These are phyloP conservation scores for Penicillium dipodomyicola DNA, from an alignment of 495 filamentous ascomycete genomes.

Conservation along the genomic window DNA sequence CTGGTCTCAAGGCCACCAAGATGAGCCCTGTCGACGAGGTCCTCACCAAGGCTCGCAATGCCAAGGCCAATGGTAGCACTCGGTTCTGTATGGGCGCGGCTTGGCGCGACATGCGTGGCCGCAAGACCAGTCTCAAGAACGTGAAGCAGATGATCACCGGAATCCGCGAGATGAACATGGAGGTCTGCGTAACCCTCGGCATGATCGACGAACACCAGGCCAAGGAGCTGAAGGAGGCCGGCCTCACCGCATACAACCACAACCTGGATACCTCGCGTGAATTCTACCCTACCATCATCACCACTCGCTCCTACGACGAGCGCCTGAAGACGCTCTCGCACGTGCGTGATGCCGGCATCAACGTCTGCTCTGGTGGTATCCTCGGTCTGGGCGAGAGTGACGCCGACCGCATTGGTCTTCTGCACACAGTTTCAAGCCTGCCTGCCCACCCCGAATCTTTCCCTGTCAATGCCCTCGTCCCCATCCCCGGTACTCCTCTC, in stretches of 20 bases:
- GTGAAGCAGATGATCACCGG: slow-evolving; percentile 79
- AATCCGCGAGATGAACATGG: slow-evolving; percentile 76
- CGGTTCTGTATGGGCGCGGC: slow-evolving; percentile 92
- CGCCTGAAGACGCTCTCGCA: slow-evolving; percentile 69
- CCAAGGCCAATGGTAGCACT: slow-evolving; percentile 74
- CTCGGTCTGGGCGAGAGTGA: slow-evolving; percentile 73
- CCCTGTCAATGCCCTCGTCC: slow-evolving; percentile 81
- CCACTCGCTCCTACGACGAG: slow-evolving; percentile 80
- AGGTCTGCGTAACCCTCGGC: slow-evolving; percentile 81
- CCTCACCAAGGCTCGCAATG: slow-evolving; percentile 68
- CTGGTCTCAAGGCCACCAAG: slow-evolving; percentile 74
- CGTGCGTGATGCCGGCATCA: slow-evolving; percentile 77
- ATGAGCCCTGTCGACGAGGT: slow-evolving; percentile 75
- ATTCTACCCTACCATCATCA: slow-evolving; percentile 78
- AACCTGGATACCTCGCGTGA: slow-evolving; percentile 86
- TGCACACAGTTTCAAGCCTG: slow-evolving; percentile 73
- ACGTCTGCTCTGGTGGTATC: slow-evolving; percentile 83
- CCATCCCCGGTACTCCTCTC: slow-evolving; percentile 80
- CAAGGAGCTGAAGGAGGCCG: slow-evolving; percentile 73
- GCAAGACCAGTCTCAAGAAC: slow-evolving; percentile 72
- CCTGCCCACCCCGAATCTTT: slow-evolving; percentile 79
- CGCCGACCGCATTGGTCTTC: slow-evolving; percentile 71
- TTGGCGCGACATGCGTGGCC: slow-evolving; percentile 87
- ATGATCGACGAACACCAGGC: slow-evolving; percentile 82
- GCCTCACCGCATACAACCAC: slow-evolving; percentile 85